Evolutionary conservation across 1,284 basidiomycete genomes (phyloP).

Genomic region (Moniliophthora roreri): DNA sequence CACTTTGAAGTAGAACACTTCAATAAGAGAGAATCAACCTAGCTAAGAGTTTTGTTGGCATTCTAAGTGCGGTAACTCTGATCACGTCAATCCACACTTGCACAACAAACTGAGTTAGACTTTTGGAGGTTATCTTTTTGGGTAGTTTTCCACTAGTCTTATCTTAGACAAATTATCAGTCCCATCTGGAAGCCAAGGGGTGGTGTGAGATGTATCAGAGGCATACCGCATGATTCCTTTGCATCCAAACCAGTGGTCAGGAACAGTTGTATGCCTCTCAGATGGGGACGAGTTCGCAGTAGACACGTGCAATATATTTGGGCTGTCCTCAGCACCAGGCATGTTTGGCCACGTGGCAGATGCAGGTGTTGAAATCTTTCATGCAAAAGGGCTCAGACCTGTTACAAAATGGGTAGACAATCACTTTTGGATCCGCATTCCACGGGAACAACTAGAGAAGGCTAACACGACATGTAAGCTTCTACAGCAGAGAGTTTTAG

Average conservation of each 20-base stretch:
- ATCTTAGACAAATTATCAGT: no score
- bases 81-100: no score
- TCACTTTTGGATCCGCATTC: slow-evolving; percentile 34
- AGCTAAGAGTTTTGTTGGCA: no score
- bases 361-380: slow-evolving; percentile 29
- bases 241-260: slow-evolving; percentile 33
- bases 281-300: slow-evolving; percentile 25
- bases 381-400: slow-evolving; percentile 28
- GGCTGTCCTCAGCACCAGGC: slow-evolving; percentile 27
- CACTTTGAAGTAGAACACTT: no score
- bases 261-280: slow-evolving; percentile 22
- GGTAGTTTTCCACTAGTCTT: no score
- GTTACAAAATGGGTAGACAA: slow-evolving; percentile 42
- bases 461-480: slow-evolving; percentile 21
- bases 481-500: slow-evolving; percentile 13
- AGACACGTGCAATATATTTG: slow-evolving; percentile 31
- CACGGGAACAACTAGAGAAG: slow-evolving; percentile 5
- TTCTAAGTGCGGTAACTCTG: no score
- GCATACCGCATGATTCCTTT: slow-evolving; percentile 35
- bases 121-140: no score
- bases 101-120: no score
- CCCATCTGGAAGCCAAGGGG: slow-evolving; percentile 33
- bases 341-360: slow-evolving; percentile 30
- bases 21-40: no score
- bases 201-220: slow-evolving; percentile 31